Evolutionary conservation across 2,329 filamentous ascomycete species (phyloP).

Genomic region (Exophiala phaeomuriformis): DNA sequence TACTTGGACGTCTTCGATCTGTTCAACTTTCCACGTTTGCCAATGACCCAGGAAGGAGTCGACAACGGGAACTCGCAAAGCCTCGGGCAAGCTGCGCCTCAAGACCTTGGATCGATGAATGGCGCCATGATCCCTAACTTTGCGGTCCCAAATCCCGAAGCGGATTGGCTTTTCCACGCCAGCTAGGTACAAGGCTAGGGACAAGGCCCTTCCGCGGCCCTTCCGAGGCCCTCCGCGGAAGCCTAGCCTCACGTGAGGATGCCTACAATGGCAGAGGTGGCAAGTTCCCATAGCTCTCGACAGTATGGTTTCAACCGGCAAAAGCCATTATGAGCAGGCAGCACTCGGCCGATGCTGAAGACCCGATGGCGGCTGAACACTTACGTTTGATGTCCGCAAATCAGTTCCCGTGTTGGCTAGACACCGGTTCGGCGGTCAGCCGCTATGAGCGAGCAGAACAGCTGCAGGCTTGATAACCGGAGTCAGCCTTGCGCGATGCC

Average conservation of each 20-base stretch:
- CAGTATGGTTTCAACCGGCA: too few relatives aligned
- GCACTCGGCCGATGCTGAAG: too few relatives aligned
- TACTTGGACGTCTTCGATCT: conserved; percentile 92
- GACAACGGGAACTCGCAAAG: conserved; percentile 9
- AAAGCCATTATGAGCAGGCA: too few relatives aligned
- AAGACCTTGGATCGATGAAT: conserved; percentile 27
- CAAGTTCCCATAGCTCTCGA: not conserved
- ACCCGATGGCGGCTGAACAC: too few relatives aligned
- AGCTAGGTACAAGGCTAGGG: conserved; percentile 6
- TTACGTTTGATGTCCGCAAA: too few relatives aligned
- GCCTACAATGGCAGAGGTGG: not conserved
- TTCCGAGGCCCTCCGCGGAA: too few relatives aligned
- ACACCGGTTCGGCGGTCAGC: too few relatives aligned
- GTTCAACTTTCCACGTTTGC: conserved; percentile 79
- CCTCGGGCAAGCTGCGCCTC: conserved; percentile 12
- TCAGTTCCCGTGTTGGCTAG: too few relatives aligned
- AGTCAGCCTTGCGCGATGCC: conserved; percentile 21
- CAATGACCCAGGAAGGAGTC: conserved; percentile 32
- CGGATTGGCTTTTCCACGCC: conserved; percentile 36
- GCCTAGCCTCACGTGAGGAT: not conserved
- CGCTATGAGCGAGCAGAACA: not conserved
- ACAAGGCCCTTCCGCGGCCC: not conserved
- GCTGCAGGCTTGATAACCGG: not conserved
- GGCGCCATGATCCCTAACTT: conserved; percentile 43
- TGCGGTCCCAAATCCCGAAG: conserved; percentile 41